A percentile compares a stretch with the other conserved stretches of the same genome.
Evolutionary conservation across 164 flowering plant species (phyloP).

Genomic region (Nymphaea thermarum): DNA sequence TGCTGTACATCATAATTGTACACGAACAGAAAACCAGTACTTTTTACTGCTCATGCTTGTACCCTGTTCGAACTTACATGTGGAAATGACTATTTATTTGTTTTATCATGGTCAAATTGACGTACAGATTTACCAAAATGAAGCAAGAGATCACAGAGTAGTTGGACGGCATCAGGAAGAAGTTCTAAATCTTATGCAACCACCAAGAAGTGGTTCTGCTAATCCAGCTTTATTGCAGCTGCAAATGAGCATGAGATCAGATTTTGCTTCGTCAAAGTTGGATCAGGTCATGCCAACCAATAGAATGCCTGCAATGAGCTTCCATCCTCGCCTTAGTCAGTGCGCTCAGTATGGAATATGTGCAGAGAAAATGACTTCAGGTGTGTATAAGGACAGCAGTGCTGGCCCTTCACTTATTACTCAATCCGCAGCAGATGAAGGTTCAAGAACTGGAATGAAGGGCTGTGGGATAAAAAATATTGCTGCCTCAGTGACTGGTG

Average conservation of each 20-base stretch:
- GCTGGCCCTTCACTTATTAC: conserved; percentile 48
- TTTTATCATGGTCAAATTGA: too few species aligned
- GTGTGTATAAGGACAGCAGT: conserved; percentile 39
- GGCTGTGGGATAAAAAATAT: conserved; percentile 59
- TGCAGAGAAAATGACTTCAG: conserved; percentile 35
- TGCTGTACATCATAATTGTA: too few species aligned
- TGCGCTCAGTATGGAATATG: conserved; percentile 35
- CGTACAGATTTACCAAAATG: conserved; percentile 45
- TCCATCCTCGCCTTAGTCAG: conserved; percentile 35
- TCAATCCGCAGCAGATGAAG: conserved; percentile 88
- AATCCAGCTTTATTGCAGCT: conserved; percentile 31
- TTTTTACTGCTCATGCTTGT: too few species aligned
- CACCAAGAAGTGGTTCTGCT: conserved; percentile 33
- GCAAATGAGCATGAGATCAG: conserved; percentile 26
- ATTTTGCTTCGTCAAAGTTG: conserved; percentile 41
- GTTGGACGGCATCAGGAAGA: conserved; percentile 53
- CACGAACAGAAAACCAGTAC: too few species aligned
- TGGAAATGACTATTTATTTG: too few species aligned
- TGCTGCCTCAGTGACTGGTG: conserved; percentile 10
- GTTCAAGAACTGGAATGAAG: conserved; percentile 92
- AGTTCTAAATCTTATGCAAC: conserved; percentile 28
- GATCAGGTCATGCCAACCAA: conserved; percentile 34
- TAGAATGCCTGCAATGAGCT: conserved; percentile 25
- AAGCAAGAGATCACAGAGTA: conserved; percentile 37
- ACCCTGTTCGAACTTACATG: too few species aligned